Evolutionary conservation across 2,329 filamentous ascomycete species (phyloP).

Genomic region (Teratosphaeria zuluensis): DNA sequence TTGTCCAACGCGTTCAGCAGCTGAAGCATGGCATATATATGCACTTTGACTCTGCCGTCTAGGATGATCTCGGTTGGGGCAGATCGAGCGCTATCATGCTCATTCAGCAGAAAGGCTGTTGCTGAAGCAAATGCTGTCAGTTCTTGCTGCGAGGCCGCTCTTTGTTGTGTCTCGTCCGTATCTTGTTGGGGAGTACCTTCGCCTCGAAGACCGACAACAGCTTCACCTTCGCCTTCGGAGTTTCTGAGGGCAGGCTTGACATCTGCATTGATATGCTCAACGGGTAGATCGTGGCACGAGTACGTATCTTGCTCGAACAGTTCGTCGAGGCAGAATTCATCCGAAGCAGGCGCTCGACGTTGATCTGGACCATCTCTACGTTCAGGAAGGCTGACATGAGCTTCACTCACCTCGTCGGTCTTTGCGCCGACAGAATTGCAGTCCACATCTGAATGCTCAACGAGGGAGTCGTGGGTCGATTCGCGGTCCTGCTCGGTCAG

Average conservation of each 20-base stretch:
- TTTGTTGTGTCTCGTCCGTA: neutral
- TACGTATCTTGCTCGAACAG: no score
- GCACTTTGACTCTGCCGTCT: neutral
- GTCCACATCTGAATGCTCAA: neutral
- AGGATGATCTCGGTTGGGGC: neutral
- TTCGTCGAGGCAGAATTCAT: no score
- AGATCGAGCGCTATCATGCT: neutral
- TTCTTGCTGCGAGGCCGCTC: neutral
- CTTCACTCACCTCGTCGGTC: no score
- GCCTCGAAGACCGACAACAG: neutral
- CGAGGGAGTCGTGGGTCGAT: neutral
- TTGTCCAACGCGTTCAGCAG: neutral
- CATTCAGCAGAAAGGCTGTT: neutral
- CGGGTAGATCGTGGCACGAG: no score
- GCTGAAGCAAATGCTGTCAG: neutral
- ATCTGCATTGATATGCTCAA: no score
- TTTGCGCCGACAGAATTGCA: no score
- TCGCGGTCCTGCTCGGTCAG: neutral
- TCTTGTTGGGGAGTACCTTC: neutral
- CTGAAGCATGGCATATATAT: neutral
- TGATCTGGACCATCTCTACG: no score
- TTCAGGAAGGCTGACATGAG: no score
- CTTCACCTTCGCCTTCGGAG: neutral
- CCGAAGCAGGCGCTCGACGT: no score
- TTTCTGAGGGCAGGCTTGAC: no score